phyloP scores from a whole-genome alignment of 1,284 basidiomycete genomes.

The Apiotrichum sp. region DNA sequence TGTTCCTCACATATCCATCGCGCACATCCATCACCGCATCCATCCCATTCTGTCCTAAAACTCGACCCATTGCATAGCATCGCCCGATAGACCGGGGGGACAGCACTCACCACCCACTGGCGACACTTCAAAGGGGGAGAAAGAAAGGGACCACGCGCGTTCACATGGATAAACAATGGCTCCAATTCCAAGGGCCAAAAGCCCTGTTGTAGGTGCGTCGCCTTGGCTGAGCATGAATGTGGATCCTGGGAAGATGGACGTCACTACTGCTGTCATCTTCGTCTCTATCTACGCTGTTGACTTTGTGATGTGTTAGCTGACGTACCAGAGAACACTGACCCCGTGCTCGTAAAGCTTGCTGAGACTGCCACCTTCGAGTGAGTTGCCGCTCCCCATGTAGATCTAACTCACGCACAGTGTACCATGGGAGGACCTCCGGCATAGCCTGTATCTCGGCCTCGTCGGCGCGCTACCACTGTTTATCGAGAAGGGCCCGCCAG shows the following conservation, averaged over 20 bases:
- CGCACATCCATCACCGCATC: too few relatives aligned
- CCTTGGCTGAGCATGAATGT: not conserved
- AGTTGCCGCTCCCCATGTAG: conserved; percentile 9
- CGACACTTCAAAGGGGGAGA: too few relatives aligned
- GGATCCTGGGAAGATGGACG: too few relatives aligned
- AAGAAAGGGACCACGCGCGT: too few relatives aligned
- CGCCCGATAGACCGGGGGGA: too few relatives aligned
- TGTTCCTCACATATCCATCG: too few relatives aligned
- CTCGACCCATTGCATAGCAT: too few relatives aligned
- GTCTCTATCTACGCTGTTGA: too few relatives aligned
- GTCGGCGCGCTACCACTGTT: conserved; percentile 22
- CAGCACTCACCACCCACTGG: too few relatives aligned
- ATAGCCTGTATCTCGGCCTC: conserved; percentile 36
- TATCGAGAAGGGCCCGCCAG: conserved; percentile 12
- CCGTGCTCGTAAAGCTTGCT: conserved; percentile 61
- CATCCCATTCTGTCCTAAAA: too few relatives aligned
- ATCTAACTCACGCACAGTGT: not conserved
- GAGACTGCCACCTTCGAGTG: conserved; percentile 65
- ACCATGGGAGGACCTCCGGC: conserved; percentile 51
- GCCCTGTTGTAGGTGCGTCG: not conserved
- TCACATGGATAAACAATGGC: too few relatives aligned
- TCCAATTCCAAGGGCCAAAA: not conserved
- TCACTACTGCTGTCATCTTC: too few relatives aligned
- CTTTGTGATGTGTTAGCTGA: not conserved
- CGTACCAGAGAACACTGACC: conserved; percentile 49